Percentiles rank a stretch among this genome's conserved stretches.
These are phyloP conservation scores for Fusarium sp. DNA, from an alignment of 2,329 filamentous ascomycete species.

Conservation along the genomic window DNA sequence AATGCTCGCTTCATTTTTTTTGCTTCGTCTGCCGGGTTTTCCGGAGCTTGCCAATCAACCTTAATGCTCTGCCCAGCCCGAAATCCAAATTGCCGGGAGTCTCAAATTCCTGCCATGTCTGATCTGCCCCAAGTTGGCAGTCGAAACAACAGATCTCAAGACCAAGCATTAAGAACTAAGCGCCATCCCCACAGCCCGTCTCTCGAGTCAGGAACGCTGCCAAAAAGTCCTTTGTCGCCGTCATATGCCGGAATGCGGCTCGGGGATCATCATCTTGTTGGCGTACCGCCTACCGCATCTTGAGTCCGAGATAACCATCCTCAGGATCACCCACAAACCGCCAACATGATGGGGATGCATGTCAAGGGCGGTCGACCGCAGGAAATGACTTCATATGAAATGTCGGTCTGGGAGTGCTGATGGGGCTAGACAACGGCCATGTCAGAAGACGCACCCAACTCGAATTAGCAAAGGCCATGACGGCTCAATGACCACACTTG, in stretches of 20 bases:
- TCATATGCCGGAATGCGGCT: conserved; percentile 10
- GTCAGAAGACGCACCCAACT: conserved; percentile 8
- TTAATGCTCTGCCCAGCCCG: conserved; percentile 5
- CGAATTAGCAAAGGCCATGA: conserved; percentile 10
- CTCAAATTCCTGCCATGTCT: conserved; percentile 6
- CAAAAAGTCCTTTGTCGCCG: conserved; percentile 1
- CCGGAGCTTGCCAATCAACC: conserved; percentile 15
- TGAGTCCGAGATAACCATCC: too few relatives aligned
- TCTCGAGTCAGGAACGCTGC: conserved; percentile 13
- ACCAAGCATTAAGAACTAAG: conserved; percentile 4
- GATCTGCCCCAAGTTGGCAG: conserved; percentile 2
- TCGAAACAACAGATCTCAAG: conserved; percentile 1
- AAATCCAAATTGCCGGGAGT: background rate
- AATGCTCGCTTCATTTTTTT: background rate
- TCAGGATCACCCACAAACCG: background rate
- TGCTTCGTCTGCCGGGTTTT: conserved; percentile 11
- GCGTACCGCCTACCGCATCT: background rate
- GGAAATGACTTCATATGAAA: conserved; percentile 8
- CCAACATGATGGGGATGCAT: background rate
- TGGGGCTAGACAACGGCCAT: conserved; percentile 1
- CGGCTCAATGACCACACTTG: conserved; percentile 14
- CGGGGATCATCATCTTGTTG: conserved; percentile 6
- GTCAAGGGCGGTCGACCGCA: conserved; percentile 6
- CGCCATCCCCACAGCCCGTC: conserved; percentile 2
- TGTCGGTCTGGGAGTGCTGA: conserved; percentile 13